These are phyloP conservation scores for Xylaria multiplex DNA, from an alignment of 2,329 filamentous ascomycete genomes.

Conservation along the genomic window DNA sequence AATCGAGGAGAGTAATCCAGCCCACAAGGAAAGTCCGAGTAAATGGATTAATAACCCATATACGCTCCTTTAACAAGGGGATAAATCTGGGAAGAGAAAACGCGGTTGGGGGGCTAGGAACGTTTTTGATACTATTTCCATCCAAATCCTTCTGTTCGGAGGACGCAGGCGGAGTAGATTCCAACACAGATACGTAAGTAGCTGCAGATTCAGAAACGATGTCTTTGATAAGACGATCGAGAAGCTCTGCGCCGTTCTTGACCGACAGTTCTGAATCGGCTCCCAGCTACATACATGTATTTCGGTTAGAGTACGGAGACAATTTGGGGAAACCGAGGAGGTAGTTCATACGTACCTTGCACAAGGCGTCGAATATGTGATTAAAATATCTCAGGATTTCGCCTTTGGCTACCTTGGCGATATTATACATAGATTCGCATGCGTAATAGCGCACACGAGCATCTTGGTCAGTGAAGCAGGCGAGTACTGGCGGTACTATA, in stretches of 20 bases:
- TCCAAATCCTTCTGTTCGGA: conserved; percentile 57
- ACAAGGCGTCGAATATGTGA: conserved; percentile 95
- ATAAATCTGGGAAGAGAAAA: conserved; percentile 94
- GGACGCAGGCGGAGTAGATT: conserved; percentile 58
- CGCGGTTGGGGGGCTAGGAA: conserved; percentile 74
- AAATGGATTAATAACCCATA: conserved; percentile 93
- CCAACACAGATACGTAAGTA: conserved; percentile 90
- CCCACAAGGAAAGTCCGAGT: conserved; percentile 94
- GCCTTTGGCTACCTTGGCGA: conserved; percentile 98
- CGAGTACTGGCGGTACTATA: conserved; percentile 94
- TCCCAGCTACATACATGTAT: conserved; percentile 71
- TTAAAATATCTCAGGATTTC: conserved; percentile 98
- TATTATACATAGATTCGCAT: conserved; percentile 99
- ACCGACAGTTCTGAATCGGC: conserved; percentile 96
- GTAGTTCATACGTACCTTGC: conserved; percentile 72
- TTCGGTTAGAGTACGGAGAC: conserved; percentile 11
- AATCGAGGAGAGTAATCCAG: conserved; percentile 94
- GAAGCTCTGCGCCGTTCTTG: conserved; percentile 95
- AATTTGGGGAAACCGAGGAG: not conserved
- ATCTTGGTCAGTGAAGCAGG: conserved; percentile 98
- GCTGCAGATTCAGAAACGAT: conserved; percentile 95
- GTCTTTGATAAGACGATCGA: conserved; percentile 94
- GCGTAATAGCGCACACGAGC: conserved; percentile 97
- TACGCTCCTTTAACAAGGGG: conserved; percentile 90
- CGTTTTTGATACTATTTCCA: conserved; percentile 50